A percentile compares a stretch with the other conserved stretches of the same genome.
phyloP scores from a whole-genome alignment of 2,329 filamentous ascomycete genomes.

The Colletotrichum tabaci region DNA sequence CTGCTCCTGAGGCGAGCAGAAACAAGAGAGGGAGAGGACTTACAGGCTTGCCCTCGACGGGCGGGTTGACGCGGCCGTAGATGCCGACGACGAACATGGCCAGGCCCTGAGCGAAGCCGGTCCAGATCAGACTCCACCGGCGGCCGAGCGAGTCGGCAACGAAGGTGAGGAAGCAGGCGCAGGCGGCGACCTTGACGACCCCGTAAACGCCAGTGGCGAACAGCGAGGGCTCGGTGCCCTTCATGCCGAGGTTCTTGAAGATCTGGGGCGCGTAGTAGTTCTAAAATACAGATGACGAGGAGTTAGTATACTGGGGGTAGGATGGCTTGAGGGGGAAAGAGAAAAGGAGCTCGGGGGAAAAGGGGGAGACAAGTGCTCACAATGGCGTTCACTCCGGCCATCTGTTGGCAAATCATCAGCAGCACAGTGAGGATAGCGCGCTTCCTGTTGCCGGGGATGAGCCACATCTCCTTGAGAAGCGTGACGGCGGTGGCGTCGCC shows the following conservation, averaged over 20 bases:
- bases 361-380: constrained; percentile 43
- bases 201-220: constrained; percentile 84
- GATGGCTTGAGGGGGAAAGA: constrained; percentile 53
- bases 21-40: constrained; percentile 15
- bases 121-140: constrained; percentile 73
- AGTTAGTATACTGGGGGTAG: constrained; percentile 57
- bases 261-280: constrained; percentile 81
- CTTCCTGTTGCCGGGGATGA: constrained; percentile 73
- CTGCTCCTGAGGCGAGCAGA: too few relatives aligned
- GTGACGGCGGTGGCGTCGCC: constrained; percentile 69
- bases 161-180: constrained; percentile 75
- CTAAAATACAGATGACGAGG: constrained; percentile 38
- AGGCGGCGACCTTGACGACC: constrained; percentile 77
- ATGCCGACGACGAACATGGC: constrained; percentile 81
- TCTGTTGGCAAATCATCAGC: constrained; percentile 79
- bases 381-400: constrained; percentile 73
- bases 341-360: neutral
- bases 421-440: constrained; percentile 74
- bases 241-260: constrained; percentile 76
- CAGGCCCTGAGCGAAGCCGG: constrained; percentile 72
- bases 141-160: constrained; percentile 79
- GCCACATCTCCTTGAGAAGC: constrained; percentile 75
- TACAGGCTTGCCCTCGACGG: constrained; percentile 64
- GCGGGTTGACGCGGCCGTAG: constrained; percentile 75
- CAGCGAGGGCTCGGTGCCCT: constrained; percentile 68